Base-by-base conservation (phyloP, 2,329 filamentous ascomycete species). In the Delphinella strobiligena region DNA sequence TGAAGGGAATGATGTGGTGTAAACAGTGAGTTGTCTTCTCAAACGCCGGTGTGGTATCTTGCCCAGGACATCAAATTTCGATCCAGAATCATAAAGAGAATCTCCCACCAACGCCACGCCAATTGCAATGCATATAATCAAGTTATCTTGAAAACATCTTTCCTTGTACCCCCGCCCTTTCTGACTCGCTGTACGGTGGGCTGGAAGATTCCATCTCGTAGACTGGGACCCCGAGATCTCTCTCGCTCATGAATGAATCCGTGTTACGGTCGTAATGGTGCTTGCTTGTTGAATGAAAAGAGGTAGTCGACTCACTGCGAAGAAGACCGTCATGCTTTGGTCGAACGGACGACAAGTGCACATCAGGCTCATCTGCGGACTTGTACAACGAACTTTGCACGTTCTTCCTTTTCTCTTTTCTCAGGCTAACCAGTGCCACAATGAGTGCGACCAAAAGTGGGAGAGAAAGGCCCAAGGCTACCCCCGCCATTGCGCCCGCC, bases 351-450 rank as follows among this genome's bases (percentile, higher is more conserved):
- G 33, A 18, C 11, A 35, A 18, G 9, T 14, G 33, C 14, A 35
- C 17, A 16, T n/a, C 33, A 9, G 33, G 33, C 33, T 52, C 46
- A 43, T 55, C 53, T 9, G 54, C 54, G 2, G 55, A 44, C 22
- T 49, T 49, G 42, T 56, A 59, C 49, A 56, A 55, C 11, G 54
- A 46, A 32, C 50, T 54, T 11, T 50, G 54, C 19, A 38, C 45
- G 15, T 32, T 11, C 16, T 33, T 17, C 15, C 34, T 31, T 41
- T 45, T 49, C 37, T 52, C 47, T 10, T 45, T 45, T 19, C 43
- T 36, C 12, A 50, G 44, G 10, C 52, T 30, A 34, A 49, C 42
- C 32, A 53, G 17, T 7, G 47, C 44, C 31, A 50, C 41, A 31
- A 44, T 40, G 12, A 54, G 41, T 12, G 49, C 48, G 33, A 55